Conservation (phyloP, 805 yeast genomes). For the Hanseniaspora pseudoguilliermondii region DNA sequence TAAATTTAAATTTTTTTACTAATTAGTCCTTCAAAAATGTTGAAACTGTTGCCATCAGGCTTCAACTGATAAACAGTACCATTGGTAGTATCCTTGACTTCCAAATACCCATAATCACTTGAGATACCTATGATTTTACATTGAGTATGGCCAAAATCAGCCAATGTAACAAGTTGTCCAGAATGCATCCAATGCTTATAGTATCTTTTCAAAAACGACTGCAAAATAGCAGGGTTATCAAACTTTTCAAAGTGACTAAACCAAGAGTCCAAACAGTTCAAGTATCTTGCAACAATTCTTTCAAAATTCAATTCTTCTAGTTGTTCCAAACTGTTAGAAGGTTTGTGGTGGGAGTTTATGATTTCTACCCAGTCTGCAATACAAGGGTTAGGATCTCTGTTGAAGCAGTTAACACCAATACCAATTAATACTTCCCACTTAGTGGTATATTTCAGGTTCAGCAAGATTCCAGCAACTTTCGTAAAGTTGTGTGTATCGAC, state of each 20-base stretch:
- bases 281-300: conserved; percentile 41
- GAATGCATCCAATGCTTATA: conserved; percentile 80
- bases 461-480: conserved; percentile 8
- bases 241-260: conserved; percentile 38
- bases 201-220: conserved; percentile 53
- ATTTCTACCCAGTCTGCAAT: conserved; percentile 54
- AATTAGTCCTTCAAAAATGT: conserved; percentile 81
- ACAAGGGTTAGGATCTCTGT: conserved; percentile 87
- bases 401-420: conserved; percentile 71
- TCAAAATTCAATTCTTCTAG: conserved; percentile 38
- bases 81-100: conserved; percentile 47
- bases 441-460: conserved; percentile 9
- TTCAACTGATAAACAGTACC: conserved; percentile 59
- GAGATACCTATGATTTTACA: conserved; percentile 75
- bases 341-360: conserved; percentile 40
- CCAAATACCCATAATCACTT: conserved; percentile 66
- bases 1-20: conserved; percentile 35
- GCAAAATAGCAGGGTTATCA: conserved; percentile 42
- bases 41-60: conserved; percentile 96
- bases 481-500: background rate
- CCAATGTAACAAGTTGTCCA: conserved; percentile 58
- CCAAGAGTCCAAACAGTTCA: conserved; percentile 54
- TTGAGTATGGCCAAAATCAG: conserved; percentile 36
- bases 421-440: conserved; percentile 49
- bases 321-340: conserved; percentile 23